These are phyloP conservation scores for Cyberlindnera maclurae DNA, from an alignment of 805 yeast species.

Conservation along the genomic window DNA sequence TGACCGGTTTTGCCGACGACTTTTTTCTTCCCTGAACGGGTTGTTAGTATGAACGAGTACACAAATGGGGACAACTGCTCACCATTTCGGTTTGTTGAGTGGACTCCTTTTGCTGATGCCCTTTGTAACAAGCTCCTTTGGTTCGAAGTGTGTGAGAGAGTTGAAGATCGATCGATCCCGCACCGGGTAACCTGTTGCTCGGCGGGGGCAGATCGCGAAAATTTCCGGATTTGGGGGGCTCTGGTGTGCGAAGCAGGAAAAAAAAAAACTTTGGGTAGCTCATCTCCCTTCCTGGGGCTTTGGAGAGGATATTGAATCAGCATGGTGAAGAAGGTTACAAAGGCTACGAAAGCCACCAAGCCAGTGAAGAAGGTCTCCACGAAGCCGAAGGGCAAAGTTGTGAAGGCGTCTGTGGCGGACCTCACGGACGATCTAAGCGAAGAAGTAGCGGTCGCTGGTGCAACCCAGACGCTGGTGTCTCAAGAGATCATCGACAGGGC, in stretches of 20 bases:
- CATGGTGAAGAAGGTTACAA: conserved; percentile 1
- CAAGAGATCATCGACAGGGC: conserved; percentile 39
- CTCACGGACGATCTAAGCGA: conserved; percentile 8
- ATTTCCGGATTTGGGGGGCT: neutral
- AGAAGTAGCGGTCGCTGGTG: conserved; percentile 3
- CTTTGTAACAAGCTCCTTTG: too few relatives aligned
- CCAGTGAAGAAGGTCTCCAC: conserved; percentile 13
- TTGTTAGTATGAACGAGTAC: conserved; percentile 4
- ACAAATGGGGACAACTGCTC: neutral
- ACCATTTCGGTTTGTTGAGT: too few relatives aligned
- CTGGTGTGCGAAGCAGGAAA: too few relatives aligned
- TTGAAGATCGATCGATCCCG: too few relatives aligned
- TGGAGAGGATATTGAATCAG: neutral
- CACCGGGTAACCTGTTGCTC: too few relatives aligned
- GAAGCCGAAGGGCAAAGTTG: conserved; percentile 25
- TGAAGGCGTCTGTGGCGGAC: conserved; percentile 17
- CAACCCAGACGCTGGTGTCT: conserved; percentile 19
- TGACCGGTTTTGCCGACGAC: conserved; percentile 74
- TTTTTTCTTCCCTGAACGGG: conserved; percentile 67
- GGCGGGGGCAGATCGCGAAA: too few relatives aligned
- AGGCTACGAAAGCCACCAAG: neutral
- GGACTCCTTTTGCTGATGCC: too few relatives aligned
- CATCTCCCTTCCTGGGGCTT: neutral
- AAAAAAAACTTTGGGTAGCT: conserved; percentile 1
- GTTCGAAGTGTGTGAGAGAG: too few relatives aligned